These are phyloP conservation scores for Cryptosporidium bovis DNA, from an alignment of 169 alveolate genomes.

Conservation along the genomic window DNA sequence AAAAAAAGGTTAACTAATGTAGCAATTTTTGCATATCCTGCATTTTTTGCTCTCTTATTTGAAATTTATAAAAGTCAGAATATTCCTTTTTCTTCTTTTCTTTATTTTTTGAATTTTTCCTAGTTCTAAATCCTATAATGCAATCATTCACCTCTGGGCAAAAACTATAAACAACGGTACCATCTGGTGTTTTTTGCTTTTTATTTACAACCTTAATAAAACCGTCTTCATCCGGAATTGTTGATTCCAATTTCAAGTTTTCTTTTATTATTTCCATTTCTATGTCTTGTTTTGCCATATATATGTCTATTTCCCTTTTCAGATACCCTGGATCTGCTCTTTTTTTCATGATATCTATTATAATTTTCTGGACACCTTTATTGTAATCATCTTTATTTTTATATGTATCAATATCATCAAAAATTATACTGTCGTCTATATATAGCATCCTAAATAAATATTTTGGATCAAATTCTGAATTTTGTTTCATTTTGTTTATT, in stretches of 20 bases:
- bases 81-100: conserved; percentile 41
- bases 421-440: background rate
- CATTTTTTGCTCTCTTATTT: conserved; percentile 51
- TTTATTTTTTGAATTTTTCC: conserved; percentile 28
- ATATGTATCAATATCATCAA: background rate
- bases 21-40: conserved; percentile 48
- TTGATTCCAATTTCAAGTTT: conserved; percentile 47
- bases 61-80: conserved; percentile 50
- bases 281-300: conserved; percentile 65
- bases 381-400: background rate
- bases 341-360: background rate
- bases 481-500: conserved; percentile 24
- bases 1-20: background rate
- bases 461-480: background rate
- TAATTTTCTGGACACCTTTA: too few relatives aligned
- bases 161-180: conserved; percentile 59
- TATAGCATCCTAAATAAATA: conserved; percentile 18
- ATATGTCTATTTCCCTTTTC: conserved; percentile 26
- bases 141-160: background rate
- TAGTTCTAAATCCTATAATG: background rate
- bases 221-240: conserved; percentile 56
- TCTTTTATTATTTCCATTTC: conserved; percentile 64
- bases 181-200: conserved; percentile 54
- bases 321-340: conserved; percentile 23
- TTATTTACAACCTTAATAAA: conserved; percentile 29